These are phyloP conservation scores for Cenchrus americanus DNA, from an alignment of 176 grass and related monocot species.

Conservation along the genomic window DNA sequence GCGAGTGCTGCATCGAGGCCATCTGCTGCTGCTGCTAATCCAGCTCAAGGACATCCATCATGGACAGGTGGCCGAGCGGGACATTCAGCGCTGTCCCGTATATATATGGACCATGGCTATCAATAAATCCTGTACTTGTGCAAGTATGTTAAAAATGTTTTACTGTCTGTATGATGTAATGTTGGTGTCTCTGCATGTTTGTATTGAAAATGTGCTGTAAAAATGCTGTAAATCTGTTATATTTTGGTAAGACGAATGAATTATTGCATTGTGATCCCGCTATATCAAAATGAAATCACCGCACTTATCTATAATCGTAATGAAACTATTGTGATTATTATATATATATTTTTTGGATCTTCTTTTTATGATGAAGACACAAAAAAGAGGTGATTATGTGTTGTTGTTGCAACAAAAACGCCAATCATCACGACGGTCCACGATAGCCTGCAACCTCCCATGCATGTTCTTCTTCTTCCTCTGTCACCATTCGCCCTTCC, in stretches of 20 bases:
- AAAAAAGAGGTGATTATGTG: too few species aligned
- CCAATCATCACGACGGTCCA: too few species aligned
- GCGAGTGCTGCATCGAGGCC: slow-evolving; percentile 59
- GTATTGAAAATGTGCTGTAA: background rate
- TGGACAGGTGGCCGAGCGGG: background rate
- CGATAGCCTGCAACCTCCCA: too few species aligned
- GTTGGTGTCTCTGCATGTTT: background rate
- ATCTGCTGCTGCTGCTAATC: slow-evolving; percentile 58
- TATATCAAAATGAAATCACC: background rate
- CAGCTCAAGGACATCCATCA: slow-evolving; percentile 4
- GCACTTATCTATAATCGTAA: too few species aligned
- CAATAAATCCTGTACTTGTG: slow-evolving; percentile 32
- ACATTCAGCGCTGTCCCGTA: slow-evolving; percentile 9
- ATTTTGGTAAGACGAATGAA: background rate
- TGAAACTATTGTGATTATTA: too few species aligned
- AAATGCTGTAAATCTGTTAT: slow-evolving; percentile 19
- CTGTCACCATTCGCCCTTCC: too few species aligned
- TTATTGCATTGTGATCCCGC: background rate
- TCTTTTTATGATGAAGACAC: too few species aligned
- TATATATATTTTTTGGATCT: too few species aligned
- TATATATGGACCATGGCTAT: background rate
- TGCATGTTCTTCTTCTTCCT: too few species aligned
- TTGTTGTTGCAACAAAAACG: too few species aligned
- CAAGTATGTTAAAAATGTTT: background rate
- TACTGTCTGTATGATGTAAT: background rate